These are phyloP conservation scores for Trapa bicornis DNA, from an alignment of 345 rosid species.

Conservation along the genomic window DNA sequence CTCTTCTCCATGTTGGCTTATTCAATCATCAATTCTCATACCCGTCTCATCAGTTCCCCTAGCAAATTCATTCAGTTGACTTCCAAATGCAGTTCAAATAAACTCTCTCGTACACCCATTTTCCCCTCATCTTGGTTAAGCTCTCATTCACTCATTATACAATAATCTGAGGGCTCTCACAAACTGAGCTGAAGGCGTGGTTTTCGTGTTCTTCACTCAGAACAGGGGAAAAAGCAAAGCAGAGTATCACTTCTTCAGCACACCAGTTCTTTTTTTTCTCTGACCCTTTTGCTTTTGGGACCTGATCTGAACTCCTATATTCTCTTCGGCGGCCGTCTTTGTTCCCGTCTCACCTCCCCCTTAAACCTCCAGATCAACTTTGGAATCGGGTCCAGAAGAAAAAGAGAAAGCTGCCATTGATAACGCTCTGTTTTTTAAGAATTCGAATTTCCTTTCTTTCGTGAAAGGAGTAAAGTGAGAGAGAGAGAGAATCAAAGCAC, in stretches of 20 bases:
- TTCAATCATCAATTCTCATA: neutral
- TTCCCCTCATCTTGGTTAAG: too few species aligned
- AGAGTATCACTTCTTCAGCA: constrained; percentile 10
- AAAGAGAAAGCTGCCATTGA: neutral
- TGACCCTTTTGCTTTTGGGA: constrained; percentile 4
- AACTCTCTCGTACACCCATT: neutral
- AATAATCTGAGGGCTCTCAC: neutral
- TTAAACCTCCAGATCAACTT: neutral
- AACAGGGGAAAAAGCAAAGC: neutral
- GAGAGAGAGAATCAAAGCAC: neutral
- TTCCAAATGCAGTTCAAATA: neutral
- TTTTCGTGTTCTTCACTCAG: neutral
- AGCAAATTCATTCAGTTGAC: neutral
- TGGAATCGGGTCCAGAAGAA: neutral
- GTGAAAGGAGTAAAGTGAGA: neutral
- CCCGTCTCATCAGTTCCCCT: neutral
- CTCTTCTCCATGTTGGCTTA: neutral
- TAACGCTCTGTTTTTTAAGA: neutral
- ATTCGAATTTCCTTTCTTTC: constrained; percentile 6
- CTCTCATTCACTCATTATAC: too few species aligned
- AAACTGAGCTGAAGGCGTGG: neutral
- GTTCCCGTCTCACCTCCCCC: neutral
- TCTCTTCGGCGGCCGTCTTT: neutral
- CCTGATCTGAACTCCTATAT: constrained; percentile 4
- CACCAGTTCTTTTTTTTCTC: neutral